A percentile compares a stretch with the other conserved stretches of the same genome.
These are phyloP conservation scores for Chaetomium sp. DNA, from an alignment of 2,329 filamentous ascomycete species.

Conservation along the genomic window DNA sequence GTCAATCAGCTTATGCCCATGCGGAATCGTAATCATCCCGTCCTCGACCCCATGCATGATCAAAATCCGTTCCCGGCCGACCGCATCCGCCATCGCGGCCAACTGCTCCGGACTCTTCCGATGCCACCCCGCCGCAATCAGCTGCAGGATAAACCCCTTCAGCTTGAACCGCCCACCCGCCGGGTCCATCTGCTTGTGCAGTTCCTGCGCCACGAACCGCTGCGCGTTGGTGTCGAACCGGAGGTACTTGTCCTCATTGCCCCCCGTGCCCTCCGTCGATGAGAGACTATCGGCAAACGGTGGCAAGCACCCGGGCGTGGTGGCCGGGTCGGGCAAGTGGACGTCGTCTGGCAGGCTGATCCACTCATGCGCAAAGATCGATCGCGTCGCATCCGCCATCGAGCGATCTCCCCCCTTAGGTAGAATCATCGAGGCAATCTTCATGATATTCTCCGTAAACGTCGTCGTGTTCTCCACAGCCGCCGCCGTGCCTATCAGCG, in stretches of 20 bases:
- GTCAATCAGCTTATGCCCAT: conserved; percentile 62
- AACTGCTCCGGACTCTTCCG: conserved; percentile 65
- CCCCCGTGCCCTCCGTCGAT: background rate
- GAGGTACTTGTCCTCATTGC: conserved; percentile 31
- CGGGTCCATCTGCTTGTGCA: conserved; percentile 60
- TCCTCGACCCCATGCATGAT: conserved; percentile 72
- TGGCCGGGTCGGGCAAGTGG: conserved; percentile 39
- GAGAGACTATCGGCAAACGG: conserved; percentile 1
- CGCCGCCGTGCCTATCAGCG: conserved; percentile 56
- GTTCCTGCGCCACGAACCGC: conserved; percentile 73
- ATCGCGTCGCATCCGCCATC: conserved; percentile 56
- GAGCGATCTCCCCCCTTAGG: conserved; percentile 65
- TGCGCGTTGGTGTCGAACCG: conserved; percentile 71
- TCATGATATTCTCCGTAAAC: conserved; percentile 59
- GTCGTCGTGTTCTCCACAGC: conserved; percentile 53
- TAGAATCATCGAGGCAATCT: conserved; percentile 51
- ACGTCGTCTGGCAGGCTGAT: conserved; percentile 54
- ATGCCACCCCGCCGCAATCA: conserved; percentile 74
- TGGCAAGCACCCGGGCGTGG: conserved; percentile 35
- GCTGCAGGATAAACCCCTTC: conserved; percentile 67
- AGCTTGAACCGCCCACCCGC: conserved; percentile 50
- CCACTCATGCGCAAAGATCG: conserved; percentile 61
- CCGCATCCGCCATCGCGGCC: conserved; percentile 54
- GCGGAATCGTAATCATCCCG: conserved; percentile 67
- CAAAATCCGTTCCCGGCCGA: conserved; percentile 68